Base-by-base conservation (phyloP, 495 filamentous ascomycete species). In the Penicillium daleae region DNA sequence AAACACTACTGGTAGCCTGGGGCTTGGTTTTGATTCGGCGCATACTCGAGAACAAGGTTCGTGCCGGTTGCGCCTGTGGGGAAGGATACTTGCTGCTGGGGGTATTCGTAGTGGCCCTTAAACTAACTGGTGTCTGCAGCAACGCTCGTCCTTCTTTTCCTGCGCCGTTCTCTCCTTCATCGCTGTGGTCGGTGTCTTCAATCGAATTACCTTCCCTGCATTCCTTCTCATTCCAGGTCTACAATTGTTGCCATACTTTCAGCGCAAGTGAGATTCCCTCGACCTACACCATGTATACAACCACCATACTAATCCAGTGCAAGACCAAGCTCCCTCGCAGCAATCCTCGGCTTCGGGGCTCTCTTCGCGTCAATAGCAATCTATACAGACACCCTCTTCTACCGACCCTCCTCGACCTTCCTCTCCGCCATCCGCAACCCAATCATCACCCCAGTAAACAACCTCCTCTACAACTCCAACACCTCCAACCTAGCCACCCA, bases 131-230 rank as follows among this genome's bases (percentile, higher is more conserved):
- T 35, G 70, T 48, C 66, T 56, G 56, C 65, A 91, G 88, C 83
- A 92, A 71, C 85, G 82, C 59, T 88, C 90, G 24, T 91, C 90
- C 40, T 78, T 91, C 60, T 82, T 92, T 63, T 87, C 92, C 19
- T 91, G 87, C 53, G 82, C 84, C 13, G 81, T 93, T 13, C 83
- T 99, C 10, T 91, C 91, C 22, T 86, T 95, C 53, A 82, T 97
- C 39, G 82, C 87, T 26, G 89, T 96, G 37, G 89, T 92, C 50
- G 94, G 95, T 40, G 80, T 91, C 59, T 99, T 98, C 78, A 99
- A 97, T 74, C 86, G 95, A 40, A 96, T 98, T 71, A 99, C 95
- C 5, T 98, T 97, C 71, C 95, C 94, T 56, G 94, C 93, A 15
- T 99, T 93, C 63, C 74, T 97, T 54, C 64, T 96, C 27, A 79